Conservation (phyloP, 208 protist species). For the Baffinella frigidus region DNA sequence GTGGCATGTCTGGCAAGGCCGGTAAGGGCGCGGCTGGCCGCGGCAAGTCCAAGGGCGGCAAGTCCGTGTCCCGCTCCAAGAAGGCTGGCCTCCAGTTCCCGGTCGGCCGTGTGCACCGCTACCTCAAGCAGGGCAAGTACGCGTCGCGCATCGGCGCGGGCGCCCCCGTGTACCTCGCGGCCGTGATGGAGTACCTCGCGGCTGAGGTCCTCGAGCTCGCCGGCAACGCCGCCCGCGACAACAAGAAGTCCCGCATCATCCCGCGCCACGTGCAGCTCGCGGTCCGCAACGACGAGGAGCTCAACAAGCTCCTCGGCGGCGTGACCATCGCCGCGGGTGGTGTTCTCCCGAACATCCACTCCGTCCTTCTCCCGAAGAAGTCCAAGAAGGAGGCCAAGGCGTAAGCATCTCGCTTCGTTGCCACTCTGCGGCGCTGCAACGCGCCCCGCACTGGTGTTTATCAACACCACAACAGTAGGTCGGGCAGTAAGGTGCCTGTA, state of each 20-base stretch:
- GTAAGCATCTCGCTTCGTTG: neutral
- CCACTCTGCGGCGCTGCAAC: neutral
- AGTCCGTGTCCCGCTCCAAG: slow-evolving; percentile 44
- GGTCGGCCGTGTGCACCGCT: slow-evolving; percentile 58
- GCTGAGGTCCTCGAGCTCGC: slow-evolving; percentile 91
- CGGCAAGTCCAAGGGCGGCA: slow-evolving; percentile 63
- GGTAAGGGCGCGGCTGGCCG: slow-evolving; percentile 61
- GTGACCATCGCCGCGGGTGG: slow-evolving; percentile 89
- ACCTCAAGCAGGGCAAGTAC: slow-evolving; percentile 78
- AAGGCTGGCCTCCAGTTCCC: slow-evolving; percentile 69
- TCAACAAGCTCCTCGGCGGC: slow-evolving; percentile 86
- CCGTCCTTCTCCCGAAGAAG: slow-evolving; percentile 79
- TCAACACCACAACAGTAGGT: slow-evolving; percentile 48
- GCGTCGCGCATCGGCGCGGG: slow-evolving; percentile 90
- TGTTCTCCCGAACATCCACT: slow-evolving; percentile 91
- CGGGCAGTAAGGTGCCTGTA: too few species aligned
- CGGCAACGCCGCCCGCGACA: slow-evolving; percentile 85
- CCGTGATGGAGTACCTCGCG: slow-evolving; percentile 95
- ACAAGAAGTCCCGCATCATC: slow-evolving; percentile 88
- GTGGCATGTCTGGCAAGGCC: slow-evolving; percentile 59
- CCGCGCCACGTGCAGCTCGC: slow-evolving; percentile 90
- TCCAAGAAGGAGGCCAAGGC: slow-evolving; percentile 69
- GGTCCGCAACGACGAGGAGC: slow-evolving; percentile 89
- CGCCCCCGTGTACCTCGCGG: slow-evolving; percentile 95
- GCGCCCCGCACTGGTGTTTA: slow-evolving; percentile 31